Conservation (phyloP, 2,329 filamentous ascomycete genomes). For the Harringtonia lauricola region DNA sequence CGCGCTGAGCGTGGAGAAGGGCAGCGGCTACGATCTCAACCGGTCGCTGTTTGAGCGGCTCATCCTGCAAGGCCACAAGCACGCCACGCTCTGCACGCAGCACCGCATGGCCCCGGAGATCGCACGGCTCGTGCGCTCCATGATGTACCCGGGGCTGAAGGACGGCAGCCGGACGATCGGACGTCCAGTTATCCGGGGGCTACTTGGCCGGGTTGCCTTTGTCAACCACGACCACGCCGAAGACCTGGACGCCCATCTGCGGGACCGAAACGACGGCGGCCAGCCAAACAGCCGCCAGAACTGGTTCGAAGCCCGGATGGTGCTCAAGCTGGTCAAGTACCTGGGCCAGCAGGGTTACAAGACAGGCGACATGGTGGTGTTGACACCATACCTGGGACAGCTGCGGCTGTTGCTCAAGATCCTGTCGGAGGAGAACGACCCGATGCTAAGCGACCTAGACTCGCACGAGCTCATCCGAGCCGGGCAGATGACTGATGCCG, state of each 20-base stretch:
- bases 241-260: conserved; percentile 25
- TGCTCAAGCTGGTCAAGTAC: conserved; percentile 53
- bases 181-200: conserved; percentile 39
- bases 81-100: conserved; percentile 46
- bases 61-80: conserved; percentile 40
- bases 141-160: conserved; percentile 49
- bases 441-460: conserved; percentile 58
- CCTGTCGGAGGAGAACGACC: conserved; percentile 44
- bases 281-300: conserved; percentile 36
- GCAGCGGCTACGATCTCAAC: conserved; percentile 56
- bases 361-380: conserved; percentile 51
- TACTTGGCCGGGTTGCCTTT: conserved; percentile 52
- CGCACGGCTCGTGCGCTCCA: conserved; percentile 33
- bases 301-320: conserved; percentile 52
- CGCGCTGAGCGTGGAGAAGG: conserved; percentile 48
- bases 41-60: conserved; percentile 59
- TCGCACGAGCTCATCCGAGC: conserved; percentile 30
- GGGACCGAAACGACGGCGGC: conserved; percentile 35
- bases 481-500: conserved; percentile 45
- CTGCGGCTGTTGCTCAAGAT: conserved; percentile 43
- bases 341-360: conserved; percentile 61
- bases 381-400: conserved; percentile 66
- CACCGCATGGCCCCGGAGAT: conserved; percentile 62
- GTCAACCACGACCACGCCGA: conserved; percentile 52
- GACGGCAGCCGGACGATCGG: conserved; percentile 39